Evolutionary conservation across 2,329 filamentous ascomycete species (phyloP).

Genomic region (Neopestalotiopsis sp.): DNA sequence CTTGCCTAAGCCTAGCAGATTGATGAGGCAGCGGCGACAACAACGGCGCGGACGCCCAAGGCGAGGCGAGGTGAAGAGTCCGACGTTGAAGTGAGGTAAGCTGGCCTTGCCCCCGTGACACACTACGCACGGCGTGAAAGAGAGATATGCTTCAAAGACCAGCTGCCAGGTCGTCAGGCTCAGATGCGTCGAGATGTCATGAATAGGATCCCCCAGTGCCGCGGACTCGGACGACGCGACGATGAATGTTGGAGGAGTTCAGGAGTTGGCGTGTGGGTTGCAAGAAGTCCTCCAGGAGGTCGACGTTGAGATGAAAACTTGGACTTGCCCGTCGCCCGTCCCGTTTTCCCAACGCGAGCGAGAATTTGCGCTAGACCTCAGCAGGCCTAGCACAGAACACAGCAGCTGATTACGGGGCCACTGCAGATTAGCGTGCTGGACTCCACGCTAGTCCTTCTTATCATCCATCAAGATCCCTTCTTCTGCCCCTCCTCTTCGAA

Average conservation of each 20-base stretch:
- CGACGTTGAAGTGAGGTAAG: conserved; percentile 3
- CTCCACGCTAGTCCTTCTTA: background rate
- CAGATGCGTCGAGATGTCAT: conserved; percentile 1
- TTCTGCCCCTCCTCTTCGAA: conserved; percentile 10
- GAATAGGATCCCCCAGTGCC: background rate
- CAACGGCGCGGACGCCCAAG: background rate
- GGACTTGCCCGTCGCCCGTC: conserved; percentile 5
- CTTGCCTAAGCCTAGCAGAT: background rate
- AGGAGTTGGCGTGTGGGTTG: conserved; percentile 7
- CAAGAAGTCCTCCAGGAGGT: conserved; percentile 5
- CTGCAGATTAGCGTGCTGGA: conserved; percentile 1
- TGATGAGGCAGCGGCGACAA: conserved; percentile 2
- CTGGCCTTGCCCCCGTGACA: conserved; percentile 18
- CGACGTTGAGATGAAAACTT: conserved; percentile 13
- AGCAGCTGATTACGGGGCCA: background rate
- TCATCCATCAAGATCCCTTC: background rate
- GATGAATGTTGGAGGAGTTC: background rate
- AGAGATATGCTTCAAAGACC: background rate
- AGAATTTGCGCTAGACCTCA: conserved; percentile 4
- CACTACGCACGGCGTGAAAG: background rate
- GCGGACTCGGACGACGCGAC: background rate
- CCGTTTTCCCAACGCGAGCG: conserved; percentile 8
- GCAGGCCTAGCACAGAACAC: background rate
- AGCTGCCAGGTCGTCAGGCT: conserved; percentile 4
- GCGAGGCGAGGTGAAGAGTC: background rate